Evolutionary conservation across 1,284 basidiomycete species (phyloP).

Genomic region (Pyrrhoderma lamaoense): DNA sequence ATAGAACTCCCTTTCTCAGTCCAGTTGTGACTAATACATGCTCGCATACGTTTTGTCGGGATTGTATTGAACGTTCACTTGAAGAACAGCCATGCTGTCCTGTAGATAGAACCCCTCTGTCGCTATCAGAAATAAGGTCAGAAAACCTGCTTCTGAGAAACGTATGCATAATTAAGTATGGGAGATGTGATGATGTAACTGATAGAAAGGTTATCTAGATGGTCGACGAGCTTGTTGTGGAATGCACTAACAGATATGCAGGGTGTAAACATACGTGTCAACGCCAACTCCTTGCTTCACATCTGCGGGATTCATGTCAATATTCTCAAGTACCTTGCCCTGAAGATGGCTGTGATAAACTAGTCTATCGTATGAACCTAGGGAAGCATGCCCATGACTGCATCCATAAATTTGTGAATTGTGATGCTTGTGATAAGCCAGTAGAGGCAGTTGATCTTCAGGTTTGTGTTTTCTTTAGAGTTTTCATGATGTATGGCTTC

Average conservation of each 20-base stretch:
- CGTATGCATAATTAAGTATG: conserved; percentile 37
- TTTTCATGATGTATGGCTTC: background rate
- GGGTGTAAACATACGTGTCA: conserved; percentile 66
- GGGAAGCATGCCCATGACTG: conserved; percentile 32
- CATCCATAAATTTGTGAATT: conserved; percentile 29
- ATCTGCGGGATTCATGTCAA: conserved; percentile 55
- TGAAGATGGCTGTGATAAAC: conserved; percentile 38
- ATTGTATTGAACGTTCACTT: conserved; percentile 67
- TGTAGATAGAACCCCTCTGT: conserved; percentile 69
- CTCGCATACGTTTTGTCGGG: conserved; percentile 76
- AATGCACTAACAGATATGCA: conserved; percentile 51
- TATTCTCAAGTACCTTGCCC: conserved; percentile 52
- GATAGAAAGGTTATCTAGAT: conserved; percentile 41
- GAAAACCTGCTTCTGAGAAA: conserved; percentile 68
- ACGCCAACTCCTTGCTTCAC: conserved; percentile 57
- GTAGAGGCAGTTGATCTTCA: conserved; percentile 30
- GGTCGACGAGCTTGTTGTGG: conserved; percentile 75
- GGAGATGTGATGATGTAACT: conserved; percentile 9
- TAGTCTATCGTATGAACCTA: conserved; percentile 38
- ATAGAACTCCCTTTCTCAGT: conserved; percentile 64
- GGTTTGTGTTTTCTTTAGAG: conserved; percentile 26
- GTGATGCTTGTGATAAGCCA: conserved; percentile 31
- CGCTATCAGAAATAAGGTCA: conserved; percentile 42
- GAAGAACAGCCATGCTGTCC: conserved; percentile 63
- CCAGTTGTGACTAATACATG: conserved; percentile 70